Evolutionary conservation across 768 basidiomycete species (phyloP).

Genomic region (Leccinum incarnatum): DNA sequence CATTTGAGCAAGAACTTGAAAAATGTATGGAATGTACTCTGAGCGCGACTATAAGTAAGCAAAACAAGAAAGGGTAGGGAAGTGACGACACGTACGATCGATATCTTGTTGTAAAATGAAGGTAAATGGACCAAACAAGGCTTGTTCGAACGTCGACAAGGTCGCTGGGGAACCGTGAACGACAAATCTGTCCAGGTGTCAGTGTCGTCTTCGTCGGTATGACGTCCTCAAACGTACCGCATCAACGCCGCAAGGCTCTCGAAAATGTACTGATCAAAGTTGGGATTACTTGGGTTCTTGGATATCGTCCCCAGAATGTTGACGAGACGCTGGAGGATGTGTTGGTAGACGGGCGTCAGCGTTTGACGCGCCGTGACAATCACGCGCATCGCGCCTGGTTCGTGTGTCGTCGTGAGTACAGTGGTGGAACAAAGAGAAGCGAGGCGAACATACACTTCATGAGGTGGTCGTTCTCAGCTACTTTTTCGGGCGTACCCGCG

Average conservation of each 20-base stretch:
- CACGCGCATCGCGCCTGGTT: slow-evolving; percentile 87
- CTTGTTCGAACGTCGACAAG: slow-evolving; percentile 71
- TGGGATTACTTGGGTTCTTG: slow-evolving; percentile 96
- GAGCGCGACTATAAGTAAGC: not conserved
- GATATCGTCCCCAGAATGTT: slow-evolving; percentile 83
- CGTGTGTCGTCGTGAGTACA: not conserved
- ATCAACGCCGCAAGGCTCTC: slow-evolving; percentile 94
- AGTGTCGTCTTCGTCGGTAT: not conserved
- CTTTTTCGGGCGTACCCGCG: slow-evolving; percentile 81
- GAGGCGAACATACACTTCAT: slow-evolving; percentile 78
- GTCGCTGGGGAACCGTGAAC: slow-evolving; percentile 67
- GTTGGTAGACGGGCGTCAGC: slow-evolving; percentile 64
- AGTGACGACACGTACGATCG: slow-evolving; percentile 56
- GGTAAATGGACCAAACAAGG: slow-evolving; percentile 84
- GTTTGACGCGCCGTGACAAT: slow-evolving; percentile 85
- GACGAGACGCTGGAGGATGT: slow-evolving; percentile 70
- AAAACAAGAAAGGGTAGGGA: not conserved
- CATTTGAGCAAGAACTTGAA: slow-evolving; percentile 96
- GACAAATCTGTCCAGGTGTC: slow-evolving; percentile 59
- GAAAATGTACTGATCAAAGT: slow-evolving; percentile 97
- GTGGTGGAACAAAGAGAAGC: not conserved
- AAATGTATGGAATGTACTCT: slow-evolving; percentile 96
- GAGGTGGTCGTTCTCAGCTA: slow-evolving; percentile 95
- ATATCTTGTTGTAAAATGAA: slow-evolving; percentile 90
- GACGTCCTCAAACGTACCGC: slow-evolving; percentile 47